These are phyloP conservation scores for Kwoniella shandongensis DNA, from an alignment of 768 basidiomycete species.

Conservation along the genomic window DNA sequence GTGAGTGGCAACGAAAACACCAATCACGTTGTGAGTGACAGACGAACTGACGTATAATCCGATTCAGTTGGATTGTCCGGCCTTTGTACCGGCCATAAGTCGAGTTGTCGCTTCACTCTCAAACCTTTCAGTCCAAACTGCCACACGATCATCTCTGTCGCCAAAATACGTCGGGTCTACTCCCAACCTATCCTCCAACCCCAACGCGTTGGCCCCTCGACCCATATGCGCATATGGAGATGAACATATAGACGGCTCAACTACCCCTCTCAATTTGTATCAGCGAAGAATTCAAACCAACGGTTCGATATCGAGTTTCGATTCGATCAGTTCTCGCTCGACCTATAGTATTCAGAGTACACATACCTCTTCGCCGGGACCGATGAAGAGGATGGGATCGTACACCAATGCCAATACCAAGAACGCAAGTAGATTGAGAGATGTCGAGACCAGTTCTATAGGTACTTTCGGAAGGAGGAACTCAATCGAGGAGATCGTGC, in stretches of 20 bases:
- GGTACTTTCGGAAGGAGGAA: not conserved
- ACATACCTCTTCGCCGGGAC: not conserved
- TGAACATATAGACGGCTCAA: no score
- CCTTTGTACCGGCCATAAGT: slow-evolving; percentile 9
- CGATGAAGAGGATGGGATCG: not conserved
- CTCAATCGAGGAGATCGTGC: not conserved
- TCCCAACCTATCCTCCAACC: no score
- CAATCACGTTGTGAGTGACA: not conserved
- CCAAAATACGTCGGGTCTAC: no score
- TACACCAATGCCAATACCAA: no score
- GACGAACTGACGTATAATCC: no score
- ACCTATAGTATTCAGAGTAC: not conserved
- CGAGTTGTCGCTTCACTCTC: slow-evolving; percentile 12
- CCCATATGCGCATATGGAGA: no score
- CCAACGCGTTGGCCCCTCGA: no score
- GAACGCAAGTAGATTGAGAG: not conserved
- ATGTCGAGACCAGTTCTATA: not conserved
- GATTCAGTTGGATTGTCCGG: slow-evolving; percentile 7
- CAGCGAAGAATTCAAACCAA: not conserved
- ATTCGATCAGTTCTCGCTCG: not conserved
- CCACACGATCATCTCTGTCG: not conserved
- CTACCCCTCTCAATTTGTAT: not conserved
- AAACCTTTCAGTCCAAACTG: not conserved
- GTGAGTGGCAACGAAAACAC: slow-evolving; percentile 10
- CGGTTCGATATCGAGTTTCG: not conserved